Conservation (phyloP, 1,139 yeast species). For the Lipomyces yarrowii region DNA sequence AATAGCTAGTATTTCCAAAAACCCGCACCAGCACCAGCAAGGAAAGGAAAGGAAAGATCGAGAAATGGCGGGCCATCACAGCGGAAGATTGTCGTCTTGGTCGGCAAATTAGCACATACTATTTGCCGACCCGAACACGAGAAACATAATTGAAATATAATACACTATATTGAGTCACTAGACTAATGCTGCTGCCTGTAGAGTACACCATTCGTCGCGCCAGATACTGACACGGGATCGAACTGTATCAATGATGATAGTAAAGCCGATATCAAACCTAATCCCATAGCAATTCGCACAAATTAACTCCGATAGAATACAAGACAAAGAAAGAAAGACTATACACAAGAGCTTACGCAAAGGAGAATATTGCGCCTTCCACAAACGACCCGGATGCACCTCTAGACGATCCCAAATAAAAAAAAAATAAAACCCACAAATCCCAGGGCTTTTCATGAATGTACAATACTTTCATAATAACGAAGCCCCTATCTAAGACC, state of each 20-base stretch:
- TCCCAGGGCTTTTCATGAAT: background rate
- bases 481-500: background rate
- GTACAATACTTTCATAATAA: background rate
- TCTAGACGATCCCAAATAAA: background rate
- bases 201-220: background rate
- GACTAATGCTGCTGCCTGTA: background rate
- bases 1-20: no score
- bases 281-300: conserved; percentile 1
- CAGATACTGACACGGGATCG: background rate
- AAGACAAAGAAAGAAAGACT: background rate
- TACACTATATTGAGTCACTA: background rate
- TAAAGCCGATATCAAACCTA: background rate
- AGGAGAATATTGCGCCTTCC: background rate
- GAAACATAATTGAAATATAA: background rate
- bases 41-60: no score
- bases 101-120: no score
- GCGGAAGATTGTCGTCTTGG: no score
- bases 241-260: background rate
- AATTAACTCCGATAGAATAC: background rate
- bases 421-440: background rate
- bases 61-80: no score
- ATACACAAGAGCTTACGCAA: background rate
- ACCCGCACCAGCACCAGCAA: no score
- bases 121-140: background rate
- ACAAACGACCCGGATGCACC: background rate